A percentile compares a stretch with the other conserved stretches of the same genome.
Conservation (phyloP, 2,329 filamentous ascomycete species). For the Chaetomiaceae sp. region DNA sequence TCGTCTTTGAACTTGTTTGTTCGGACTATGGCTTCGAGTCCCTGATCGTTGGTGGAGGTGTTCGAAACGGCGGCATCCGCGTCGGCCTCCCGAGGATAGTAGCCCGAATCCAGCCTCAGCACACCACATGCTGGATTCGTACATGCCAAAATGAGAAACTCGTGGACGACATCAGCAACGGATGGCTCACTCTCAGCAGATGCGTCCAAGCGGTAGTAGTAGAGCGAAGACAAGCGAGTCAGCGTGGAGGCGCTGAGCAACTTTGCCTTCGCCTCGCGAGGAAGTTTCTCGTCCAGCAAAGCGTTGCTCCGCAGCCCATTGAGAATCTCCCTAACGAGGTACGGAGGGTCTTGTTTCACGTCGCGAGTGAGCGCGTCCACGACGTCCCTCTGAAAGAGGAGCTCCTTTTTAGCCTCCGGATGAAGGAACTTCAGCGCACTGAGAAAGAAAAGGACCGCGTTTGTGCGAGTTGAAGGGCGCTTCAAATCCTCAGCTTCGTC, state of each 20-base stretch:
- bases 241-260: conserved; percentile 71
- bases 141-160: conserved; percentile 69
- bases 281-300: conserved; percentile 66
- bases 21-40: conserved; percentile 63
- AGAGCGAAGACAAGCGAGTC: conserved; percentile 64
- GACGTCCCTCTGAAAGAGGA: conserved; percentile 71
- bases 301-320: conserved; percentile 63
- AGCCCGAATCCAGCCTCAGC: conserved; percentile 69
- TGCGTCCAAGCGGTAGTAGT: conserved; percentile 52
- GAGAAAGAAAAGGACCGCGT: conserved; percentile 75
- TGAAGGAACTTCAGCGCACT: conserved; percentile 73
- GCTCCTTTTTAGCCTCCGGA: conserved; percentile 69
- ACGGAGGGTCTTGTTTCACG: conserved; percentile 70
- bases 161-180: conserved; percentile 65
- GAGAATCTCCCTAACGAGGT: conserved; percentile 69
- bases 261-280: conserved; percentile 66
- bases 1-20: conserved; percentile 61
- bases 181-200: conserved; percentile 37
- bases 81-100: conserved; percentile 69
- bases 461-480: conserved; percentile 74
- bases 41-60: conserved; percentile 49
- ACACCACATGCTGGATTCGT: conserved; percentile 68
- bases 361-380: conserved; percentile 67
- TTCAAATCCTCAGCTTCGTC: conserved; percentile 58
- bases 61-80: conserved; percentile 41